Base-by-base conservation (phyloP, 768 basidiomycete genomes). In the Cystofilobasidium capitatum region DNA sequence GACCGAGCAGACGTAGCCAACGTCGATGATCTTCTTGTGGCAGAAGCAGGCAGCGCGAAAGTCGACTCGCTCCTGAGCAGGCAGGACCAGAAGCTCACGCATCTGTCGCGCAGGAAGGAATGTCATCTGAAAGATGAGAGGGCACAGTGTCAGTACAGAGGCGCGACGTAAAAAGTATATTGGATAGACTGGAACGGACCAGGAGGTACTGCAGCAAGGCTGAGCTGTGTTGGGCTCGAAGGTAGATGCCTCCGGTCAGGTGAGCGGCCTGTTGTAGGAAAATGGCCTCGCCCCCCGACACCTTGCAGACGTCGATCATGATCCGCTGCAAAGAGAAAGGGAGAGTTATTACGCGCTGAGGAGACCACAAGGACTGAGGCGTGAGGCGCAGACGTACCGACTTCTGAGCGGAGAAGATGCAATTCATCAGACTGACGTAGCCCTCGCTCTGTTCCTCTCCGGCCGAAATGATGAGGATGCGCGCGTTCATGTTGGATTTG, bases 31-130 rank as follows among this genome's bases (percentile, higher is more conserved):
- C 62, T 87, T 87, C 76, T 97, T 96, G 78, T 98, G 96, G 79
- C 96, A 99, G 80, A 99, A 98, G 75, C 94, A 98, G 10, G 93
- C 94, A 0, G 96, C 96, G 36, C 96, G 84, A 75, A 98, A 94
- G 77, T 98, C 96, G 68, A 98, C 87, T 74, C 85, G 88, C 76
- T 98, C 93, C 78, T 96, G 91, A 8, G 89, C 89, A 1, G 94
- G 94, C 26, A 89, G 85, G 0, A 88, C 84, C 40, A 98, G 81
- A 57, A 85, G 80, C 73, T 83, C 84, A 51, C 92, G 85, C 62
- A 94, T 83, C 9, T 85, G 80, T 1, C 84, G 83, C 10, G 86
- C 80, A 13, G 86, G 81, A 12, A 89, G 80, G 77, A 86, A 96
- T 33, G 88, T 84, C 86, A 93, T 91, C 93, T 98, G 72, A 10